A percentile compares a stretch with the other conserved stretches of the same genome.
Conservation (phyloP, 2,329 filamentous ascomycete species). For the Lanzia echinophila region DNA sequence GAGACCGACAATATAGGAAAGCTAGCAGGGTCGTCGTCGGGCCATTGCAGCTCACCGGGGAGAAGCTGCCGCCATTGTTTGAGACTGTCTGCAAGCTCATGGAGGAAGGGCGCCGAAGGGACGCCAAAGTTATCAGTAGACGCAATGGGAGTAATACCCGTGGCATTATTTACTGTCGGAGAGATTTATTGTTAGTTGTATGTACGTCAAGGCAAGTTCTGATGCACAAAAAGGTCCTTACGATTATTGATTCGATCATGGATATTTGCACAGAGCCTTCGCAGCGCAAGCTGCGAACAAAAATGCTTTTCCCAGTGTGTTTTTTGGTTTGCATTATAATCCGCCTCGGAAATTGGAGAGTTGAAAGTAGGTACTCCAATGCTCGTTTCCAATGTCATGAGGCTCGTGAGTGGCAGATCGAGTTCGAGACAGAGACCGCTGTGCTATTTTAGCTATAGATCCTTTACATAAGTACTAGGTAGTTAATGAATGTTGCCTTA, state of each 20-base stretch:
- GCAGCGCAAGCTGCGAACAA: constrained; percentile 51
- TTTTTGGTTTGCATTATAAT: constrained; percentile 42
- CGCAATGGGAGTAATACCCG: constrained; percentile 14
- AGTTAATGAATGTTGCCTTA: constrained; percentile 24
- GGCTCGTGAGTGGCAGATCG: constrained; percentile 48
- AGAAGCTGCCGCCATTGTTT: constrained; percentile 52
- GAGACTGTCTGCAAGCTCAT: constrained; percentile 46
- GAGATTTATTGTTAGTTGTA: constrained; percentile 6
- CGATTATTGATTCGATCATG: constrained; percentile 46
- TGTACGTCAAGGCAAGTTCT: neutral
- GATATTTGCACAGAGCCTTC: constrained; percentile 45
- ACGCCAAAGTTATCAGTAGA: constrained; percentile 15
- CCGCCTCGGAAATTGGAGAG: constrained; percentile 40
- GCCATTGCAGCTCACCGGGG: constrained; percentile 49
- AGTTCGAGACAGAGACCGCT: constrained; percentile 52
- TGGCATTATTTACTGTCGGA: constrained; percentile 2
- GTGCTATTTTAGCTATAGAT: constrained; percentile 17
- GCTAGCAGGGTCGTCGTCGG: constrained; percentile 43
- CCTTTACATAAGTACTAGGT: neutral
- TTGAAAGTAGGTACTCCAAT: constrained; percentile 50
- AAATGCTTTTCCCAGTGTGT: constrained; percentile 53
- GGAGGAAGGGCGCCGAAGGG: constrained; percentile 36
- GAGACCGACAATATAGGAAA: constrained; percentile 30
- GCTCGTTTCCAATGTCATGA: constrained; percentile 45
- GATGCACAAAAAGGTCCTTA: constrained; percentile 30